A percentile compares a stretch with the other conserved stretches of the same genome.
Evolutionary conservation across 129 eudicot genomes (phyloP).

Genomic region (Deinandra increscens): DNA sequence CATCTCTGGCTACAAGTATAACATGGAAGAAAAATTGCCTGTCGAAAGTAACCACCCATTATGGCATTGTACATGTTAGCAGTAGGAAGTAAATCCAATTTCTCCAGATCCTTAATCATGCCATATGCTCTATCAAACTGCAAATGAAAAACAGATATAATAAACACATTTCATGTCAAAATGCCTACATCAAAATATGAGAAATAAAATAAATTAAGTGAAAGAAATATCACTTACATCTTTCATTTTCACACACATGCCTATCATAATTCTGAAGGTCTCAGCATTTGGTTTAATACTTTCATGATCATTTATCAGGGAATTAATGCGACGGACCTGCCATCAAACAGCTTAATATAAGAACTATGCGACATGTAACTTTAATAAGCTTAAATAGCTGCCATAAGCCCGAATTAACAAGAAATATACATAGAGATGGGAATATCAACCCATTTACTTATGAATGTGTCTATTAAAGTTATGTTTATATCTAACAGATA

Average conservation of each 20-base stretch:
- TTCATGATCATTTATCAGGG: constrained; percentile 43
- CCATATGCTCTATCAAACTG: constrained; percentile 85
- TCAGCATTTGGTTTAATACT: constrained; percentile 52
- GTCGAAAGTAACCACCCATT: constrained; percentile 79
- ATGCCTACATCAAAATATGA: constrained; percentile 17
- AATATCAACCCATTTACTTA: background rate
- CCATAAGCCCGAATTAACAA: background rate
- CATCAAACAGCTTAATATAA: constrained; percentile 14
- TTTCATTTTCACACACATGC: constrained; percentile 66
- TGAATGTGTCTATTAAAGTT: background rate
- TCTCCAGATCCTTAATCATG: constrained; percentile 58
- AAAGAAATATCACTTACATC: constrained; percentile 59
- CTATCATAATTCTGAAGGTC: constrained; percentile 65
- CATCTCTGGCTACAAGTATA: background rate
- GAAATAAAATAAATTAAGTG: constrained; percentile 22
- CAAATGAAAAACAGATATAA: constrained; percentile 10
- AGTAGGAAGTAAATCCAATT: constrained; percentile 48
- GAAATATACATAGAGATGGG: background rate
- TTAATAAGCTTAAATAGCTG: background rate
- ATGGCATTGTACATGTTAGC: constrained; percentile 72
- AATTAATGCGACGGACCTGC: constrained; percentile 66
- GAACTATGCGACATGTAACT: constrained; percentile 15
- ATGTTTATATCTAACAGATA: background rate
- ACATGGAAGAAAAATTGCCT: constrained; percentile 40
- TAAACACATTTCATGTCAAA: background rate